Base-by-base conservation (phyloP, 2,329 filamentous ascomycete species). In the Fusarium illudens region DNA sequence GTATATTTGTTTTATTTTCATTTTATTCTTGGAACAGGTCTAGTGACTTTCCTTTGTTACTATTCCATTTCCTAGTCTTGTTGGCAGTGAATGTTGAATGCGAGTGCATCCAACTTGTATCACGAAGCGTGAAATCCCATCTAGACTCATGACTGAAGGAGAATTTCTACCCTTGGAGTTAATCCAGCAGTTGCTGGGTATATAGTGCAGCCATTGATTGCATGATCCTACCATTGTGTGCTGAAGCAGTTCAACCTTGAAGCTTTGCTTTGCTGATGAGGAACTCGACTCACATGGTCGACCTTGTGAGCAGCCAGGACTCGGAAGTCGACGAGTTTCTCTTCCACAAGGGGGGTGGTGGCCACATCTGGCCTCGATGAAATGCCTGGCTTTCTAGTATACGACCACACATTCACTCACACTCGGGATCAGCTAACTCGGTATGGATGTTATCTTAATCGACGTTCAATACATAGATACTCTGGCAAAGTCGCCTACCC, bases 401-500 rank as follows among this genome's bases (percentile, higher is more conserved):
- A n/a, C n/a, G n/a, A n/a, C n/a, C n/a, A n/a, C n/a, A n/a, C n/a
- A 27, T 22, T n/a, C 39, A 17, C 13, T 11, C 39, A 27, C 10
- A 7, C n/a, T 44, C 22, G 3, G 15, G 7, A 22, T 12, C 27
- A 3, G 3, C 6, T 15, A 44, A 44, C 15, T 15, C 22, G 4
- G 15, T 3, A n/a, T 17, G 13, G 7, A 25, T 44, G 15, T 6
- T n/a, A 10, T 42, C n/a, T n/a, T n/a, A n/a, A n/a, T n/a, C 5
- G 8, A 22, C 37, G 9, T 25, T 7, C n/a, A n/a, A n/a, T n/a
- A n/a, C n/a, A n/a, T 19, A 22, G 8, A 6, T 29, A 12, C 30
- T 5, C 12, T 15, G 3, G 15, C 15, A 27, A 44, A 57, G 22
- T 13, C 32, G 10, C 20, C 25, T 65, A 68, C 65, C 65, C 65